Evolutionary conservation across 106 monocot genomes (phyloP).

Genomic region (Phalaenopsis aphrodite): DNA sequence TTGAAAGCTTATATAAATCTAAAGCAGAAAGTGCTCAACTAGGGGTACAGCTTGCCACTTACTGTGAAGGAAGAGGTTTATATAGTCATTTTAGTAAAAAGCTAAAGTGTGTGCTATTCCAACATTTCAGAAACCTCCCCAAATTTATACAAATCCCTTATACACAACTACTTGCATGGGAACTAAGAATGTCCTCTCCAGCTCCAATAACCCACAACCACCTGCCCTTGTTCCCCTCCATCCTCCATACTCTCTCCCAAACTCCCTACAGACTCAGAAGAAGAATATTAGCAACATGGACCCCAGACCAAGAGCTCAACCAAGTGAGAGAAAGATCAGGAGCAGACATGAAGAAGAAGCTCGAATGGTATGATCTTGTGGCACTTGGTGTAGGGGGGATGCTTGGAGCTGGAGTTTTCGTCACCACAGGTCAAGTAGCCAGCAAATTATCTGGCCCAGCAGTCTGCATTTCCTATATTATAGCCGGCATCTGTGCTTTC

Average conservation of each 20-base stretch:
- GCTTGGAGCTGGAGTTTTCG: slow-evolving; percentile 73
- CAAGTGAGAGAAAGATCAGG: slow-evolving; percentile 65
- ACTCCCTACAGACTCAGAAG: slow-evolving; percentile 51
- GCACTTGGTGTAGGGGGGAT: slow-evolving; percentile 64
- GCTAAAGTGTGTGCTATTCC: slow-evolving; percentile 3
- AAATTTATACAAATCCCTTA: slow-evolving; percentile 2
- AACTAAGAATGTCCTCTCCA: slow-evolving; percentile 5
- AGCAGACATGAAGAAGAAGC: slow-evolving; percentile 66
- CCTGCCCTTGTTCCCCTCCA: slow-evolving; percentile 7
- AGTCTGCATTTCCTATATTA: slow-evolving; percentile 50
- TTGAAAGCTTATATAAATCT: neutral
- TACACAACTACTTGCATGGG: slow-evolving; percentile 1
- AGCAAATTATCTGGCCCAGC: slow-evolving; percentile 45
- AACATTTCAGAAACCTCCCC: slow-evolving; percentile 1
- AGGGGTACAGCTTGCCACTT: neutral
- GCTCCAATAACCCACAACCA: neutral
- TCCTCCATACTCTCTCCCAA: slow-evolving; percentile 29
- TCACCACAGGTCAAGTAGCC: slow-evolving; percentile 53
- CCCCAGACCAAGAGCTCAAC: slow-evolving; percentile 60
- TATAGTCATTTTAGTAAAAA: slow-evolving; percentile 1
- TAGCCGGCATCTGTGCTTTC: slow-evolving; percentile 56
- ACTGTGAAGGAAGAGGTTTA: neutral
- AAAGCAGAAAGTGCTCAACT: neutral
- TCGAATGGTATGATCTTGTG: slow-evolving; percentile 68
- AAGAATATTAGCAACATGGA: slow-evolving; percentile 48